Conservation (phyloP, 2,329 filamentous ascomycete species). For the Neocatenulostroma microsporum region DNA sequence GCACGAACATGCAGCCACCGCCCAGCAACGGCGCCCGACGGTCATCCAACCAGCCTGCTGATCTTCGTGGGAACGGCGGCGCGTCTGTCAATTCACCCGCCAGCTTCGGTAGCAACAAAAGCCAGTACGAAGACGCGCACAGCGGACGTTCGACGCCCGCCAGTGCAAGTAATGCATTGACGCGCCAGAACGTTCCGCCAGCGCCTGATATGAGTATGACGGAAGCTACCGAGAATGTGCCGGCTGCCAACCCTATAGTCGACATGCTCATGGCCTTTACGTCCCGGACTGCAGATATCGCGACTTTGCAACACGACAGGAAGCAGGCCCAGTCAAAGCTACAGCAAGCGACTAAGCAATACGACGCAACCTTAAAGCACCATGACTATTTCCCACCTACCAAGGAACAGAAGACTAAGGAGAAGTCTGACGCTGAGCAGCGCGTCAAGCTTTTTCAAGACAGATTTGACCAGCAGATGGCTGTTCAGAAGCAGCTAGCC, state of each 20-base stretch:
- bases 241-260: neutral
- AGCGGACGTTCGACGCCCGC: slow-evolving; percentile 9
- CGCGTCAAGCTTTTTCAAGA: neutral
- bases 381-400: slow-evolving; percentile 4
- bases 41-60: slow-evolving; percentile 1
- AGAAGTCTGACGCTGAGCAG: slow-evolving; percentile 1
- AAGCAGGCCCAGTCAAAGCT: neutral
- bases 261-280: slow-evolving; percentile 7
- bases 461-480: neutral
- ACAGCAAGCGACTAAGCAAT: slow-evolving; percentile 2
- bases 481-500: slow-evolving; percentile 1
- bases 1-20: neutral
- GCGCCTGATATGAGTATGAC: too few relatives aligned
- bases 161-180: neutral
- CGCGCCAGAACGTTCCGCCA: slow-evolving; percentile 1
- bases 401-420: slow-evolving; percentile 5
- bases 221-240: neutral
- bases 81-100: slow-evolving; percentile 4
- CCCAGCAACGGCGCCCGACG: neutral
- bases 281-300: neutral
- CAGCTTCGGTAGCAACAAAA: slow-evolving; percentile 3
- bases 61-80: neutral
- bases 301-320: neutral
- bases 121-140: slow-evolving; percentile 5
- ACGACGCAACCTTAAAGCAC: slow-evolving; percentile 2